Evolutionary conservation across 768 basidiomycete genomes (phyloP).

Genomic region (Artomyces pyxidatus): DNA sequence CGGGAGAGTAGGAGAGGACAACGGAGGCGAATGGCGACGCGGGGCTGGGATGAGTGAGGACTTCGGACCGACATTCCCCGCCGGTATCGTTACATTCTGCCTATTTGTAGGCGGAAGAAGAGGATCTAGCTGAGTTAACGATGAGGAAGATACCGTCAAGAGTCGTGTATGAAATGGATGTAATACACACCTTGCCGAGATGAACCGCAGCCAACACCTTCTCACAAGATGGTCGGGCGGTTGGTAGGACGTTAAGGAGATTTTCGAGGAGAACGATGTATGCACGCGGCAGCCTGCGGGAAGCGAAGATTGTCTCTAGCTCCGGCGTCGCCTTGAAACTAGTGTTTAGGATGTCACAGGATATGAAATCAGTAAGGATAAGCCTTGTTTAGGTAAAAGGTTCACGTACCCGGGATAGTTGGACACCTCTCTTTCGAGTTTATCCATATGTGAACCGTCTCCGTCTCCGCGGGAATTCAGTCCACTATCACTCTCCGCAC

Average conservation of each 20-base stretch:
- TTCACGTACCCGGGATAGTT: slow-evolving; percentile 60
- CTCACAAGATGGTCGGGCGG: slow-evolving; percentile 62
- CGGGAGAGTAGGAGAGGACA: neutral
- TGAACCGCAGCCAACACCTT: slow-evolving; percentile 60
- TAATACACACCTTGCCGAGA: slow-evolving; percentile 60
- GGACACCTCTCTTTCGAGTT: slow-evolving; percentile 65
- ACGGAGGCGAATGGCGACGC: neutral
- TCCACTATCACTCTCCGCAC: slow-evolving; percentile 3
- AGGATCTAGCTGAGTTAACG: slow-evolving; percentile 3
- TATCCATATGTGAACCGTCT: slow-evolving; percentile 54
- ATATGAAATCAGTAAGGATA: neutral
- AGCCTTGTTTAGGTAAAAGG: neutral
- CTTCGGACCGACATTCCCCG: slow-evolving; percentile 6
- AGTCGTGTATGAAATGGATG: neutral
- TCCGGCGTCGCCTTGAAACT: slow-evolving; percentile 47
- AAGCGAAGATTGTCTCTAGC: slow-evolving; percentile 50
- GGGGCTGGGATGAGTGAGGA: slow-evolving; percentile 10
- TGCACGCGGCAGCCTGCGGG: slow-evolving; percentile 63
- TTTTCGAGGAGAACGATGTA: slow-evolving; percentile 67
- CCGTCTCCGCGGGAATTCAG: slow-evolving; percentile 28
- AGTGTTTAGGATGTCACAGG: neutral
- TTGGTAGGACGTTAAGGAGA: slow-evolving; percentile 54
- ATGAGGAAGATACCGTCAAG: neutral
- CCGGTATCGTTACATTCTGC: no score
- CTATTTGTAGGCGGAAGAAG: neutral